Evolutionary conservation across 805 yeast genomes (phyloP), one percentile per base, ranked within the genome.

Genomic region (Novakomyces olei): DNA sequence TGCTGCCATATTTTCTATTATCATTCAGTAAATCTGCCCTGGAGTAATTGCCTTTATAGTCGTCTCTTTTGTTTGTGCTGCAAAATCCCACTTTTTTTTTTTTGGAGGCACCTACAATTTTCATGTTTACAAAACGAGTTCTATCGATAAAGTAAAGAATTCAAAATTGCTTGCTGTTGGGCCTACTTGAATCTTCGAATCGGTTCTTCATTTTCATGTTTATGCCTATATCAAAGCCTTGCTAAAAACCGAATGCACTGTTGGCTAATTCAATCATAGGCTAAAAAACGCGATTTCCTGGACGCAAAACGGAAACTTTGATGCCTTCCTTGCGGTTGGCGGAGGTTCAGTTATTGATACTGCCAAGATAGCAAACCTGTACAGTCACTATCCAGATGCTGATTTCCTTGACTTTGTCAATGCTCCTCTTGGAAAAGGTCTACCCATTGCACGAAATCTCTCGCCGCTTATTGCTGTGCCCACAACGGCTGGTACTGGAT

Each of bases 271-370:
- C n/a, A n/a, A n/a, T n/a, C n/a, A n/a, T n/a, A n/a, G 50, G 3
- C 49, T 54, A 14, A 36, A 42, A 28, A 43, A 47, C 18, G 59
- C 59, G 6, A 49, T 54, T 27, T 46, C 40, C 8, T 54, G 59
- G 59, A 49, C 58, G 5, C 44, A 55, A 22, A 31, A 36, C 6
- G 24, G 26, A 28, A 45, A 46, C 33, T 55, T 60, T 15, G 52
- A 57, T 25, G 57, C 59, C 18, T 58, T 55, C 36, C 47, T 58
- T 14, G 61, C 63, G 5, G 58, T 58, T 19, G 63, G 63, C 18
- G 63, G 63, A 29, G 63, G 63, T 18, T 57, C 63, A 4, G 63
- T 58, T n/a, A 60, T 58, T 46, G 63, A 58, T 36, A 55, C 58
- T 12, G 60, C 62, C 36, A 58, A 58, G 42, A 51, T 58, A 32